Percentiles rank a stretch among this genome's conserved stretches.
Conservation (phyloP, 2,329 filamentous ascomycete genomes). For the Penicillium expansum region DNA sequence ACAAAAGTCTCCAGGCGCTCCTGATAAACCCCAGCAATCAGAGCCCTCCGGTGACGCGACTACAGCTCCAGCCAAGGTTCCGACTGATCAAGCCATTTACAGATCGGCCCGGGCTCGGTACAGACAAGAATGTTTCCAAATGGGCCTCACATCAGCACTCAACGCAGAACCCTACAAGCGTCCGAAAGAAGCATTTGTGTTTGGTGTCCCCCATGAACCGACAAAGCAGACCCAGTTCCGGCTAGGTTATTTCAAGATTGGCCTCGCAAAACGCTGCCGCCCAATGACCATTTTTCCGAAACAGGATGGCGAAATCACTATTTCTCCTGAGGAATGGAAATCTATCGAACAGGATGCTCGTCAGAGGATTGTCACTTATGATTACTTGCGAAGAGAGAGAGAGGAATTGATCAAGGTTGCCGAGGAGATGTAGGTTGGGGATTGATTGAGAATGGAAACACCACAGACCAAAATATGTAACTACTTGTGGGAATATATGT, state of each 20-base stretch:
- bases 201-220: neutral
- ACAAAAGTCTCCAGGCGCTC: neutral
- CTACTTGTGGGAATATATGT: neutral
- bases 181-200: neutral
- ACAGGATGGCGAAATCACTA: constrained; percentile 17
- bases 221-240: constrained; percentile 12
- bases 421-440: neutral
- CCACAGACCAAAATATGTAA: neutral
- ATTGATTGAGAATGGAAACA: too few relatives aligned
- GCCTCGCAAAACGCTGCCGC: constrained; percentile 16
- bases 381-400: neutral
- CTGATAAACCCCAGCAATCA: neutral
- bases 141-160: neutral
- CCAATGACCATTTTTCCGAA: constrained; percentile 19
- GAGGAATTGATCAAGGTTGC: neutral
- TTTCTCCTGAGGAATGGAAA: constrained; percentile 13
- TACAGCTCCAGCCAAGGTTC: neutral
- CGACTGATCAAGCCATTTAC: neutral
- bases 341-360: constrained; percentile 1
- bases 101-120: neutral
- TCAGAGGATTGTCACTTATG: neutral
- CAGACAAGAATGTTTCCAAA: neutral
- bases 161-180: neutral
- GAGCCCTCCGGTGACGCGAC: neutral
- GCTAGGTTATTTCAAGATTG: constrained; percentile 13